Percentiles rank a stretch among this genome's conserved stretches.
These are phyloP conservation scores for Pittosporum tobira DNA, from an alignment of 129 eudicot species.

Conservation along the genomic window DNA sequence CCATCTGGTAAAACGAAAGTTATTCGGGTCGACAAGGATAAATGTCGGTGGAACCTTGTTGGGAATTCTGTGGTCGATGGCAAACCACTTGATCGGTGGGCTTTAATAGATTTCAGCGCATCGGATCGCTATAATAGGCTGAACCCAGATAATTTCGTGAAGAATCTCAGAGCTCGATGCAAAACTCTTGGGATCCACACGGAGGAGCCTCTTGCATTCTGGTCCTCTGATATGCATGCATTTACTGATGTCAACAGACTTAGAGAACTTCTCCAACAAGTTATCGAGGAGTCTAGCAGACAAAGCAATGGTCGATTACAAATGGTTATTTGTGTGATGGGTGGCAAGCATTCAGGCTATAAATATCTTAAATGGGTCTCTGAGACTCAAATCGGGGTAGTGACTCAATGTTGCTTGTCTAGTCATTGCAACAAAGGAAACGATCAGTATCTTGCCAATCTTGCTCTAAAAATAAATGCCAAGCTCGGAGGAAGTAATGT, in stretches of 20 bases:
- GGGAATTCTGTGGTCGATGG: constrained; percentile 42
- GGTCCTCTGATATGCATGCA: constrained; percentile 18
- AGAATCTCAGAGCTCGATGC: constrained; percentile 29
- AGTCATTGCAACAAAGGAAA: constrained; percentile 27
- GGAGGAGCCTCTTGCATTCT: constrained; percentile 26
- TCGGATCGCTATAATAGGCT: constrained; percentile 10
- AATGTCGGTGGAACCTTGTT: constrained; percentile 65
- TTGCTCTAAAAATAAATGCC: constrained; percentile 71
- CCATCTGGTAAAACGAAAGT: constrained; percentile 9
- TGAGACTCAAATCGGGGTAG: constrained; percentile 60
- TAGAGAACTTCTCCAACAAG: constrained; percentile 15
- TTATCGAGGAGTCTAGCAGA: constrained; percentile 17
- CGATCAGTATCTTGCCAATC: constrained; percentile 59
- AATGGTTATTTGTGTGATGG: constrained; percentile 59
- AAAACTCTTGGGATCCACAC: constrained; percentile 32
- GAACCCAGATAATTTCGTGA: constrained; percentile 18
- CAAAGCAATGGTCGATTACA: constrained; percentile 17
- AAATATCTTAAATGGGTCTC: constrained; percentile 54
- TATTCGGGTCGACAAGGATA: constrained; percentile 34
- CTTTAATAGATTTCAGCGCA: constrained; percentile 44
- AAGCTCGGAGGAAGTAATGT: constrained; percentile 76
- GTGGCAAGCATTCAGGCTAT: constrained; percentile 39
- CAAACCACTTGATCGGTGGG: constrained; percentile 55
- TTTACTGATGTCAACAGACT: constrained; percentile 15
- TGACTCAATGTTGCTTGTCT: constrained; percentile 63